Evolutionary conservation across 306 rosid genomes (phyloP).

Genomic region (Trifolium pratense): DNA sequence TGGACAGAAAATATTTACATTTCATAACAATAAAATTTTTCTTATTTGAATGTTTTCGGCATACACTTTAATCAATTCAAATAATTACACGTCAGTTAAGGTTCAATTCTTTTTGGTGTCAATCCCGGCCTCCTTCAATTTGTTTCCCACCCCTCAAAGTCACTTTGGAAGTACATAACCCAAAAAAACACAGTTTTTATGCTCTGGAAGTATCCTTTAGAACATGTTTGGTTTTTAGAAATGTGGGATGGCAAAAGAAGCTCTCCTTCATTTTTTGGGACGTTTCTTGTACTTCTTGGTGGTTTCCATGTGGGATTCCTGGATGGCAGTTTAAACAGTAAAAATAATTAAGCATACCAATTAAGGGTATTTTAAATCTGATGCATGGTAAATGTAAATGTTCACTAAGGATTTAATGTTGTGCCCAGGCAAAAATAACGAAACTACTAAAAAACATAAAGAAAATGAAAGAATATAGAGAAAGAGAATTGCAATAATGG

Average conservation of each 20-base stretch:
- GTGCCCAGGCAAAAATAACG: conserved; percentile 15
- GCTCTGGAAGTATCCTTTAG: too few species aligned
- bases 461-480: conserved; percentile 13
- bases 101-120: conserved; percentile 36
- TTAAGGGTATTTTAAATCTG: neutral
- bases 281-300: conserved; percentile 54
- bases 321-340: conserved; percentile 37
- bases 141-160: neutral
- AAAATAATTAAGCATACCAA: conserved; percentile 19
- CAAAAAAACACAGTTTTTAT: too few species aligned
- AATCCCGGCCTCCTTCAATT: conserved; percentile 37
- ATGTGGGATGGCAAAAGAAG: neutral
- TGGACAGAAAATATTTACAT: conserved; percentile 26
- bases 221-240: neutral
- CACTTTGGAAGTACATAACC: neutral
- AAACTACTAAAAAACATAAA: conserved; percentile 15
- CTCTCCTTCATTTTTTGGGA: conserved; percentile 21
- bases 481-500: conserved; percentile 9
- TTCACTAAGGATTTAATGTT: conserved; percentile 3
- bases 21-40: conserved; percentile 3
- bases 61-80: conserved; percentile 8
- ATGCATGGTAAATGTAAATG: conserved; percentile 20
- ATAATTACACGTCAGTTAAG: conserved; percentile 1
- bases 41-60: neutral
- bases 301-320: conserved; percentile 68